Evolutionary conservation across 163 green algal genomes (phyloP), one percentile per base, ranked within the genome.

Genomic region (Prototheca wickerhamii): DNA sequence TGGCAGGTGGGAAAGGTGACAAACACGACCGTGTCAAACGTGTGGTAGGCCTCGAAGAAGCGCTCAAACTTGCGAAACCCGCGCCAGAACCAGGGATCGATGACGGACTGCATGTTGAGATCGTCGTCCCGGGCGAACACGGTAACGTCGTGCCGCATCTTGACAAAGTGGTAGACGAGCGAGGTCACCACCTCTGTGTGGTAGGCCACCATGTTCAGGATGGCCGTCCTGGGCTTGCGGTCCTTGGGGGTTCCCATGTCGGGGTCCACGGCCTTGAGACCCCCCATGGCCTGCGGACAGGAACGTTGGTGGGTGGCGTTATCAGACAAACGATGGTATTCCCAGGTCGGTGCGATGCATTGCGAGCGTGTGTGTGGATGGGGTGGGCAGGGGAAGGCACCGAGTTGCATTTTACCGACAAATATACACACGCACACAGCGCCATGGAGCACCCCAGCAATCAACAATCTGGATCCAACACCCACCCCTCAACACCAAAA

Each of bases 1-100:
- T 77, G 70, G 64, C 70, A 77, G 32, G 70, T 77, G 37, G 70
- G 70, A 53, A 64, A 77, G 26, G 70, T 77, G 51, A 60, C 60
- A 18, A 72, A 20, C 18, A 72, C 52, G 34, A 77, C 46, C 30
- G 35, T 63, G 54, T 77, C 70, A 42, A 64, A 73, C 60, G 69
- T 60, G 29, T 72, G 32, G n/a, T 73, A 77, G 29, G 40, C 28
- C 26, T 65, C 53, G 29, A 70, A 77, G 35, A 77, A 77, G 35
- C 57, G 44, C 59, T 77, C 59, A 58, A 67, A 67, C 32, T 40
- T 44, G 52, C 54, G 60, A 33, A 68, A 68, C 12, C 54, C 34
- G 29, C 62, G 65, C 64, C 65, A 65, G 53, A 57, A 57, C 54
- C 62, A 73, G 3, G 70, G 65, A 26, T 53, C 28, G 32, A 77